Conservation (phyloP, 345 rosid species). For the Pistacia integerrima region DNA sequence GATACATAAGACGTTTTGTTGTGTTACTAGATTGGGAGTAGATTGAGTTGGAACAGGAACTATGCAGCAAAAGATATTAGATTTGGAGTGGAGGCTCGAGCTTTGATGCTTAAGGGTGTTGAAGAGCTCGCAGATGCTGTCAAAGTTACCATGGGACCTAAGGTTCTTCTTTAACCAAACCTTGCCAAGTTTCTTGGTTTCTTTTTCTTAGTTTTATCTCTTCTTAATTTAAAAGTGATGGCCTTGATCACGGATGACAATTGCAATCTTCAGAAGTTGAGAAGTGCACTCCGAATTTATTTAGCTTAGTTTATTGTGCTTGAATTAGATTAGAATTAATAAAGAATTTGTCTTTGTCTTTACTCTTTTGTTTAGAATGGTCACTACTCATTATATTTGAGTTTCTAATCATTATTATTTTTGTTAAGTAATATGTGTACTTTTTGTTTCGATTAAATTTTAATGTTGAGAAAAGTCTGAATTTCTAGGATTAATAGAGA, state of each 20-base stretch:
- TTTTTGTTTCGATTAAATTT: too few species aligned
- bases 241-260: not conserved
- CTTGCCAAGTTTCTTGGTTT: not conserved
- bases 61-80: constrained; percentile 92
- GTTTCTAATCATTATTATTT: too few species aligned
- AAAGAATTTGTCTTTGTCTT: not conserved
- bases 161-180: constrained; percentile 45
- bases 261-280: not conserved
- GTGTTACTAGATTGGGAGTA: constrained; percentile 61
- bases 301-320: not conserved
- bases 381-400: too few species aligned
- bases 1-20: not conserved
- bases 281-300: not conserved
- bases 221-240: not conserved
- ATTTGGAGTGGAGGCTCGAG: constrained; percentile 89
- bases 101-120: constrained; percentile 88
- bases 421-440: too few species aligned
- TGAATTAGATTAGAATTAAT: too few species aligned
- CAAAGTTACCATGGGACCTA: constrained; percentile 96
- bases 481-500: too few species aligned
- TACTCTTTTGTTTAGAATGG: not conserved
- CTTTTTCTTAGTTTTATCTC: too few species aligned
- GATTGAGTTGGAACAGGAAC: constrained; percentile 70
- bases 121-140: constrained; percentile 98
- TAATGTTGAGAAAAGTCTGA: too few species aligned